These are phyloP conservation scores for Hortiboletus campestris DNA, from an alignment of 768 basidiomycete genomes.

Conservation along the genomic window DNA sequence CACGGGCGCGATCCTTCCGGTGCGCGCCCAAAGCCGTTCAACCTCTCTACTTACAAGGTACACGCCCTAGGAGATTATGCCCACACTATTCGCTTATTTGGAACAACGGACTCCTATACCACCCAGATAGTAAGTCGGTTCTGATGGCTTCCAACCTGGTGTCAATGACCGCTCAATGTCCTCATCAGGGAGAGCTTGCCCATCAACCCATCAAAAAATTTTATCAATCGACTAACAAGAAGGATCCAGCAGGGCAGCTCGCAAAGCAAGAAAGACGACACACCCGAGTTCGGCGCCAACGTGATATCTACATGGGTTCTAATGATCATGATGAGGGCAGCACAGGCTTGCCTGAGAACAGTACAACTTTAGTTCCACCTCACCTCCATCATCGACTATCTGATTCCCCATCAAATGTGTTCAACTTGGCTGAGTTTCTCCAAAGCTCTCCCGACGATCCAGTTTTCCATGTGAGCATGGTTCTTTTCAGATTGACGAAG, in stretches of 20 bases:
- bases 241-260: slow-evolving; percentile 2
- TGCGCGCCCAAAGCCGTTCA: slow-evolving; percentile 27
- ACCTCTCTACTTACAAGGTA: slow-evolving; percentile 33
- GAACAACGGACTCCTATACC: slow-evolving; percentile 17
- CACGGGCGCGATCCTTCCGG: too few species aligned
- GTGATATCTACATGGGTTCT: too few species aligned
- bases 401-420: neutral
- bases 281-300: neutral
- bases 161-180: neutral
- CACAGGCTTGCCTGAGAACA: too few species aligned
- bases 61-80: slow-evolving; percentile 38
- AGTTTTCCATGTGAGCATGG: too few species aligned
- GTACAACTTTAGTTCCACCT: too few species aligned
- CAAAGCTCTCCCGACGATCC: neutral
- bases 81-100: slow-evolving; percentile 23
- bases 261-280: slow-evolving; percentile 10
- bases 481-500: too few species aligned
- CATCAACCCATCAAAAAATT: slow-evolving; percentile 32
- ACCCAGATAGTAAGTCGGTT: slow-evolving; percentile 34
- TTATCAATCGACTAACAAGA: slow-evolving; percentile 28
- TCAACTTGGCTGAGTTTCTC: neutral
- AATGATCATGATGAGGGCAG: too few species aligned
- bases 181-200: slow-evolving; percentile 35
- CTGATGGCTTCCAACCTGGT: neutral
- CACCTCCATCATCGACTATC: neutral